These are phyloP conservation scores for Dactylella cylindrospora DNA, from an alignment of 2,329 filamentous ascomycete genomes.

Conservation along the genomic window DNA sequence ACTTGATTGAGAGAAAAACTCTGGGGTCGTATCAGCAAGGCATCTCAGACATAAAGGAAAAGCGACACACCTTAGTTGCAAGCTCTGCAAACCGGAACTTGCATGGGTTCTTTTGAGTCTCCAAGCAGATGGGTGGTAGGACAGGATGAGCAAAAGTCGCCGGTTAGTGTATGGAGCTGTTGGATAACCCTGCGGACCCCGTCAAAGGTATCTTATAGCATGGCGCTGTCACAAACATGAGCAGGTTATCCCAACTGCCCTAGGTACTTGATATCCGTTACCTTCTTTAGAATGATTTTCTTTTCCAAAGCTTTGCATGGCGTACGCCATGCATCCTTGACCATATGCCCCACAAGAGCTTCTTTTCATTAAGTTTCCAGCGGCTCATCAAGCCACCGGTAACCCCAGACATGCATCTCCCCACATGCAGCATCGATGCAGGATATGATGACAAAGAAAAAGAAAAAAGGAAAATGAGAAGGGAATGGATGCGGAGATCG, in stretches of 20 bases:
- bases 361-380: constrained; percentile 13
- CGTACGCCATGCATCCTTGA: constrained; percentile 31
- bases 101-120: constrained; percentile 20
- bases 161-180: constrained; percentile 28
- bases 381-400: no score
- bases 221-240: constrained; percentile 9
- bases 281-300: constrained; percentile 4
- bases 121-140: constrained; percentile 3
- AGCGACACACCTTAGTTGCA: constrained; percentile 15
- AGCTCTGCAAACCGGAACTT: constrained; percentile 7
- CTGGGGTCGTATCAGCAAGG: not conserved
- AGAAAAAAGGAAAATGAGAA: constrained; percentile 24
- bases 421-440: constrained; percentile 29
- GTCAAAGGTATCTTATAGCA: constrained; percentile 7
- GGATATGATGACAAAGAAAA: constrained; percentile 18
- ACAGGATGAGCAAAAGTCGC: constrained; percentile 27
- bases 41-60: not conserved
- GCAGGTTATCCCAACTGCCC: no score
- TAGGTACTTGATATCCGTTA: constrained; percentile 28
- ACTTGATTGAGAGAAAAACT: constrained; percentile 3
- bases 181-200: constrained; percentile 22
- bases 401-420: constrained; percentile 7
- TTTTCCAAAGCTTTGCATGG: constrained; percentile 11
- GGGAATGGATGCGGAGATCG: constrained; percentile 27
- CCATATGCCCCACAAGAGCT: constrained; percentile 26